These are phyloP conservation scores for Colletotrichum sp. DNA, from an alignment of 2,329 filamentous ascomycete genomes.

Conservation along the genomic window DNA sequence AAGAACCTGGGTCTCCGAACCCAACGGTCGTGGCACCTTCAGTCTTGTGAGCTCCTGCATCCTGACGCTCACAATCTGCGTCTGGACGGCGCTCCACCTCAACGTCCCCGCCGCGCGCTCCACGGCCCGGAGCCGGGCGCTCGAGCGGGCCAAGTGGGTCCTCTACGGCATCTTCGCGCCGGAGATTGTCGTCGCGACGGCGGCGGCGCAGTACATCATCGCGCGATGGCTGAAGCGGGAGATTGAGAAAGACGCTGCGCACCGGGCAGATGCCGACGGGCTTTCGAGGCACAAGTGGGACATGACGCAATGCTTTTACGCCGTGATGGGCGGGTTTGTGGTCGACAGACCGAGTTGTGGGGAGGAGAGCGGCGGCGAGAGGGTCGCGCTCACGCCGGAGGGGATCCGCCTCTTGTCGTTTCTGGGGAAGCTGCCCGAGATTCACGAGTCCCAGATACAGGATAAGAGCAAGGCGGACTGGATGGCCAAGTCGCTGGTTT, in stretches of 20 bases:
- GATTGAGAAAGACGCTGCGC: conserved; percentile 1
- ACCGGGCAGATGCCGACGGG: not conserved
- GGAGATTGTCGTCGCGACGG: conserved; percentile 32
- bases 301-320: conserved; percentile 33
- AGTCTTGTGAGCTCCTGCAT: conserved; percentile 34
- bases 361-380: not conserved
- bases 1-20: conserved; percentile 17
- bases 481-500: conserved; percentile 36
- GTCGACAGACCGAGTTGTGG: conserved; percentile 14
- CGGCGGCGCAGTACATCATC: conserved; percentile 28
- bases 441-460: conserved; percentile 27
- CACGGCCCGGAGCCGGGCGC: not conserved
- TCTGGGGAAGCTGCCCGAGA: not conserved
- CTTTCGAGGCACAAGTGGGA: conserved; percentile 7
- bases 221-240: conserved; percentile 14
- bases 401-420: conserved; percentile 6
- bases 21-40: conserved; percentile 32
- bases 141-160: conserved; percentile 29
- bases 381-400: conserved; percentile 8
- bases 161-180: conserved; percentile 33
- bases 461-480: conserved; percentile 39
- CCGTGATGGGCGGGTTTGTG: conserved; percentile 32
- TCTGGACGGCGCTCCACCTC: conserved; percentile 38
- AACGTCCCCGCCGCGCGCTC: conserved; percentile 30
- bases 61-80: conserved; percentile 35